Conservation (phyloP, 345 rosid genomes). For the Lepidium africanum region DNA sequence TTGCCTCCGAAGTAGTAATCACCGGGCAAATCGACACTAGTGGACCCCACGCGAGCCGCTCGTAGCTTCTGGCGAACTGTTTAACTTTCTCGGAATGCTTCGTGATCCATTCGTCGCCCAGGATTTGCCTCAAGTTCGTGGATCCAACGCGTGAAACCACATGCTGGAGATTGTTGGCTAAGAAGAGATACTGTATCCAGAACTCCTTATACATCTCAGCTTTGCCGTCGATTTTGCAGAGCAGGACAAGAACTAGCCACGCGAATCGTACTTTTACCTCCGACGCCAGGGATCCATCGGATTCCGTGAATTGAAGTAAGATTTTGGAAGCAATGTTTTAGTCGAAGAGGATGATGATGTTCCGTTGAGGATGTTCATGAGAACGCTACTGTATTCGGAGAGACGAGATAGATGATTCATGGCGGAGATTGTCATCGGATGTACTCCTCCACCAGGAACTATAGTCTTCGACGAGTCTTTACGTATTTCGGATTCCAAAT, state of each 20-base stretch:
- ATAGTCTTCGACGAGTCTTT: conserved; percentile 45
- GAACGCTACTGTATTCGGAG: conserved; percentile 40
- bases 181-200: conserved; percentile 49
- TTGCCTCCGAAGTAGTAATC: conserved; percentile 28
- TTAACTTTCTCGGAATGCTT: conserved; percentile 43
- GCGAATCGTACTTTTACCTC: conserved; percentile 41
- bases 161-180: conserved; percentile 66
- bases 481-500: conserved; percentile 40
- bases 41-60: conserved; percentile 47
- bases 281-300: conserved; percentile 15
- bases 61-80: conserved; percentile 48
- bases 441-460: conserved; percentile 45
- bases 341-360: conserved; percentile 30
- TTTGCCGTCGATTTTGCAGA: conserved; percentile 62
- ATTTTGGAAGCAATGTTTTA: conserved; percentile 32
- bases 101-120: conserved; percentile 58
- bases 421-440: conserved; percentile 39
- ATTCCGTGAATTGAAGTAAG: conserved; percentile 28
- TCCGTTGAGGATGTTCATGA: conserved; percentile 35
- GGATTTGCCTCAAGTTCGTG: conserved; percentile 38
- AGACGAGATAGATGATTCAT: conserved; percentile 52
- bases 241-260: conserved; percentile 51
- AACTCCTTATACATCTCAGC: conserved; percentile 49
- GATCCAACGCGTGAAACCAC: conserved; percentile 38
- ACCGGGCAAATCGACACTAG: conserved; percentile 35